Evolutionary conservation across 208 protist species (phyloP).

Genomic region (Acanthamoeba culbertsoni): DNA sequence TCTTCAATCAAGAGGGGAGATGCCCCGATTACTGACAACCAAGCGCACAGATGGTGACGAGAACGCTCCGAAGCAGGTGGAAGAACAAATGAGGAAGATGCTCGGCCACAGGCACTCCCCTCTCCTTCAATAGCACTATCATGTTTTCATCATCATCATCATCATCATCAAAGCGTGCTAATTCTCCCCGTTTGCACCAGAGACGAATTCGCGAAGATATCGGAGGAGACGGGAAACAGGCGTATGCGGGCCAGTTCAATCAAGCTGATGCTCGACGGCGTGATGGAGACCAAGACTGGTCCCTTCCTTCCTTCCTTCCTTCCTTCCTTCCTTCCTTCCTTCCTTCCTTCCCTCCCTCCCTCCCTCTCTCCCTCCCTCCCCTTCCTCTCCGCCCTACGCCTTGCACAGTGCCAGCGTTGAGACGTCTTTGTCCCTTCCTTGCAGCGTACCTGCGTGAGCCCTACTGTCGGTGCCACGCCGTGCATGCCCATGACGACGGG

Average conservation of each 20-base stretch:
- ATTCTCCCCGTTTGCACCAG: not conserved
- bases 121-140: not conserved
- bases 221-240: not conserved
- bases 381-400: too few species aligned
- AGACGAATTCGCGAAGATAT: not conserved
- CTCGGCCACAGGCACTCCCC: not conserved
- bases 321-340: not conserved
- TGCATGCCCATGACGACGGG: not conserved
- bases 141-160: not conserved
- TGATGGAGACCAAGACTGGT: slow-evolving; percentile 5
- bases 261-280: slow-evolving; percentile 6
- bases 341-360: not conserved
- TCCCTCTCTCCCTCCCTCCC: too few species aligned
- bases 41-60: not conserved
- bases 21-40: not conserved
- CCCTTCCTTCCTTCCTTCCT: not conserved
- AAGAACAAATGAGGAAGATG: not conserved
- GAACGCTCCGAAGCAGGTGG: not conserved
- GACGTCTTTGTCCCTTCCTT: not conserved
- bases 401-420: too few species aligned
- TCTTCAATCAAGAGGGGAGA: not conserved
- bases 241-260: not conserved
- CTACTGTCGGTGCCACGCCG: not conserved
- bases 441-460: not conserved
- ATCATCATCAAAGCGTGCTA: not conserved